Base-by-base conservation (phyloP, 371 early-diverging fungal genomes). In the Syncephalis fuscata region DNA sequence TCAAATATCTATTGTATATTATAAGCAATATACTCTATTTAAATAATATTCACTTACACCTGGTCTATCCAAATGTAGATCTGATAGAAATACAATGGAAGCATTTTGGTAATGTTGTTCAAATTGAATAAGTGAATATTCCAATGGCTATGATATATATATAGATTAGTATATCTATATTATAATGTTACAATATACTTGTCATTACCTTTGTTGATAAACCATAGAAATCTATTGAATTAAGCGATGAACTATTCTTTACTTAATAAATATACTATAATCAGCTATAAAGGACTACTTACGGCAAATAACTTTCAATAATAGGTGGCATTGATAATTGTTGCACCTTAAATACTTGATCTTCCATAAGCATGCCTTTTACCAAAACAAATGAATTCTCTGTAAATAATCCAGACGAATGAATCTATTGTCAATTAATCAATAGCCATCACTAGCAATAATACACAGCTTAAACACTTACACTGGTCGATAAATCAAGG, bases 41-140 rank as follows among this genome's bases (percentile, higher is more conserved):
- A n/a, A n/a, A n/a, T n/a, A n/a, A n/a, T n/a, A 20, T 46, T 39
- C 24, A 59, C 43, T 4, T 60, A 82, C 86, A 62, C 71, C 70
- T 8, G 81, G 84, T 51, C 80, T 70, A 54, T 92, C 92, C 16
- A 92, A 71, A 70, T 78, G 80, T 10, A 92, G 71, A 53, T 92
- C 89, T 0, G 90, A 86, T 41, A 92, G 39, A 11, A 86, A 63
- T 7, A 85, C 76, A 56, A 91, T 74, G 2, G 70, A 65, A 3
- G 75, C 78, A 50, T 82, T 74, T 14, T 68, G 67, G 47, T 64
- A 64, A 41, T 68, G 52, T 54, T 76, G 76, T 14, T 58, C 48
- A 22, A 62, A 58, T 17, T 53, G 54, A 22, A 38, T 49, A 48
- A 62, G 56, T 39, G 56, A 56, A 7, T 58, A 72, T 47, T 70